Evolutionary conservation across 768 basidiomycete species (phyloP), one percentile per base, ranked within the genome.

Genomic region (Cyclocybe cylindracea): DNA sequence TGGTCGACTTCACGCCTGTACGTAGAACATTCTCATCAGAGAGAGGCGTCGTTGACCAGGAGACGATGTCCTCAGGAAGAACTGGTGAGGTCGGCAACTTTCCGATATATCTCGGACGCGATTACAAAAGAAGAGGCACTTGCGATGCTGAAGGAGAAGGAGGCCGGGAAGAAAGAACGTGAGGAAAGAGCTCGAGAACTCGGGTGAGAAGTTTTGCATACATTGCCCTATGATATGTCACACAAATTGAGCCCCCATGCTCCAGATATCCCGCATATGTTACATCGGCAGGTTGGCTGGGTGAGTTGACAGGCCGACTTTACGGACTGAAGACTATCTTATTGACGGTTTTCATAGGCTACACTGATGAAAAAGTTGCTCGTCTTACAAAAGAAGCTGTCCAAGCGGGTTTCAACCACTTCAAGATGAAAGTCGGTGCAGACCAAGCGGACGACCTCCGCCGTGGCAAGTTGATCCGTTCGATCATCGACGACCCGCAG

Each of bases 361-460:
- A 98, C 72, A 84, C 81, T 13, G 94, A 98, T 66, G 94, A 96
- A 66, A 97, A 97, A 65, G 85, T 98, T 19, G 80, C 84, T 1
- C 80, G 85, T 7, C 80, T 98, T 46, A 97, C 93, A 7, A 85
- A 85, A 62, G 91, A 94, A 64, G 91, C 94, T 32, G 77, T 98
- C 46, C 70, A 79, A 18, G 83, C 80, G 39, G 95, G 95, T 16
- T 98, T 98, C 82, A 96, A 92, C 73, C 94, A 97, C 73, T 98
- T 98, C 83, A 98, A 98, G 74, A 94, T 98, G 87, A 98, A 98
- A 75, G 96, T 98, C 58, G 96, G 96, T 47, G 87, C 89, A 19
- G 79, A 90, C 70, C 76, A 82, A 50, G 80, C 84, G 36, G 84
- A 87, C 66, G 96, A 97, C 70, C 75, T 94, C 46, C 87, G 93